Base-by-base conservation (phyloP, 2,329 filamentous ascomycete genomes). In the Talaromyces sp. region DNA sequence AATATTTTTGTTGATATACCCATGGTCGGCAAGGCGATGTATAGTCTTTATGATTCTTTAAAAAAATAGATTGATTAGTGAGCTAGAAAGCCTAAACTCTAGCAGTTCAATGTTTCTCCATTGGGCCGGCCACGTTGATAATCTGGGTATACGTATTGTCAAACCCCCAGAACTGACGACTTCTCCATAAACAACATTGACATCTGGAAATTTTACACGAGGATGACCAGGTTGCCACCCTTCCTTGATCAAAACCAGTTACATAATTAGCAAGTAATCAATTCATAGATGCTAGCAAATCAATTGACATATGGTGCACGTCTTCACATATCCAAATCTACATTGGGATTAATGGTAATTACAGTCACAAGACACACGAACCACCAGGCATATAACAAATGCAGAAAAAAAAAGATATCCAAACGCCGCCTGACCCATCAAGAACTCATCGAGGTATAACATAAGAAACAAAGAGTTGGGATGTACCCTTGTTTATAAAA, bases 391-490 rank as follows among this genome's bases (percentile, higher is more conserved):
- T 54, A 59, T 31, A 54, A 59, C 29, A 59, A 38, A 62, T 59
- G 55, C 56, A 58, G 52, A 62, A 57, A 59, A 57, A 55, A 61
- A n/a, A n/a, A n/a, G n/a, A n/a, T n/a, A n/a, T 38, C 19, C 50
- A 29, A 32, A 62, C 60, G 60, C 60, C 59, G 29, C 43, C 59
- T 32, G 26, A 53, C 60, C 57, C 21, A 29, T 52, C 24, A 27
- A 57, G 55, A 50, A 56, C 38, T 54, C 60, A 59, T 62, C 60
- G 46, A 59, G 60, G 57, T 62, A 62, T 59, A 57, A 59, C 52
- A 35, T 61, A 58, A 53, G 53, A 59, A 46, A 54, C 26, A 31
- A 57, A 43, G 29, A 48, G 19, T 19, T 50, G 51, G 27, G 41
- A 17, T 24, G 24, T 35, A 14, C 41, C n/a, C 19, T 31, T 24